Base-by-base conservation (phyloP, 805 yeast species). In the Cyberlindnera samutprakarnensis region DNA sequence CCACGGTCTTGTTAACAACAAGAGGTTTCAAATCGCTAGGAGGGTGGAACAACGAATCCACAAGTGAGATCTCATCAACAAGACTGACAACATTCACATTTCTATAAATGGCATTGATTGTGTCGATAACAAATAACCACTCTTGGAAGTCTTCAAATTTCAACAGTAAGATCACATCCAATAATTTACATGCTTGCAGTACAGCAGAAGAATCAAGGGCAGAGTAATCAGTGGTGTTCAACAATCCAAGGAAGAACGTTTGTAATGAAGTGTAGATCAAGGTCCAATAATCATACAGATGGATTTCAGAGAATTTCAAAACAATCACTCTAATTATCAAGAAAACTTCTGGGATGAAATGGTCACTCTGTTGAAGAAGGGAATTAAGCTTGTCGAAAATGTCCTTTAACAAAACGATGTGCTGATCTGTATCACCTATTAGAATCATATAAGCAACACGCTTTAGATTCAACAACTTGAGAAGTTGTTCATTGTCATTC, bases 51-150 rank as follows among this genome's bases (percentile, higher is more conserved):
- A 43, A 10, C 16, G 43, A 44, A 19, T 25, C 31, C 6, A 33
- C 44, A 3, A 24, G 12, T 2, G 55, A 34, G 13, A 51, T 42
- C 16, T 43, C 18, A 32, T 51, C 56, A 32, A 49, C 39, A 39
- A 49, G 37, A 35, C 53, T 47, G 15, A 51, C 27, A 18, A 43
- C 40, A 10, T 51, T 54, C 13, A 44, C 39, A 14, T 51, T 57
- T 37, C 66, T 64, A 44, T 64, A 68, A 19, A 71, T 64, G 14
- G 79, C 75, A 37, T 75, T 78, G 13, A 75, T 65, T 13, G 72
- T 75, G 44, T 81, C 85, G 18, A 77, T 67, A 9, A 90, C 71
- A 49, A 86, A 92, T 2, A 92, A 61, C 97, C 97, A 90, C 47
- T 86, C 92, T 39, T 72, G 57, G 78, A 63, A 90, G 68, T 86